Conservation (phyloP, 495 filamentous ascomycete species). For the Hypomontagnella submonticulosa region DNA sequence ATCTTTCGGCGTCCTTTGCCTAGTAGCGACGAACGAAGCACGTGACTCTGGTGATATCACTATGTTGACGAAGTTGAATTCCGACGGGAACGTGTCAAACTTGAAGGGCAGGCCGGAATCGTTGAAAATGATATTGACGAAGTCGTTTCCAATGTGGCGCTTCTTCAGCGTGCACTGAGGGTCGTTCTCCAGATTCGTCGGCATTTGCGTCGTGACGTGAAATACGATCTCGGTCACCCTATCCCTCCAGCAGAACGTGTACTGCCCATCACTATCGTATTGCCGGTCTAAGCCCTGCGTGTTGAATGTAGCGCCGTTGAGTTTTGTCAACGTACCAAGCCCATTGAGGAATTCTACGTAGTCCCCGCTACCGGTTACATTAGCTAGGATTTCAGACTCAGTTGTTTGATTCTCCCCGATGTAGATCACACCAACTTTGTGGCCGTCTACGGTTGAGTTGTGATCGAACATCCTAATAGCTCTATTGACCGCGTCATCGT, state of each 20-base stretch:
- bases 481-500: conserved; percentile 81
- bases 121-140: conserved; percentile 98
- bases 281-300: conserved; percentile 88
- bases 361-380: conserved; percentile 82
- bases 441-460: conserved; percentile 90
- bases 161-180: conserved; percentile 86
- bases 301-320: conserved; percentile 88
- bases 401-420: conserved; percentile 82
- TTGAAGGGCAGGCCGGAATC: conserved; percentile 87
- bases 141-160: conserved; percentile 95
- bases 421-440: conserved; percentile 96
- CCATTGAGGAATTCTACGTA: conserved; percentile 85
- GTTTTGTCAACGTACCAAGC: conserved; percentile 80
- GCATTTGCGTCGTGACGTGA: conserved; percentile 97
- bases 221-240: conserved; percentile 94
- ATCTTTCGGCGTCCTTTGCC: conserved; percentile 50
- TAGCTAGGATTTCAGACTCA: conserved; percentile 85
- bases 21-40: conserved; percentile 66
- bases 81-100: conserved; percentile 91
- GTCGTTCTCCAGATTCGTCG: conserved; percentile 80
- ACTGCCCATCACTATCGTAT: conserved; percentile 81
- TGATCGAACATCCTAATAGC: conserved; percentile 85
- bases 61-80: conserved; percentile 96
- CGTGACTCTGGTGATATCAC: conserved; percentile 88
- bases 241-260: conserved; percentile 92